Base-by-base conservation (phyloP, 495 filamentous ascomycete genomes). In the Penicillium cataractarum region DNA sequence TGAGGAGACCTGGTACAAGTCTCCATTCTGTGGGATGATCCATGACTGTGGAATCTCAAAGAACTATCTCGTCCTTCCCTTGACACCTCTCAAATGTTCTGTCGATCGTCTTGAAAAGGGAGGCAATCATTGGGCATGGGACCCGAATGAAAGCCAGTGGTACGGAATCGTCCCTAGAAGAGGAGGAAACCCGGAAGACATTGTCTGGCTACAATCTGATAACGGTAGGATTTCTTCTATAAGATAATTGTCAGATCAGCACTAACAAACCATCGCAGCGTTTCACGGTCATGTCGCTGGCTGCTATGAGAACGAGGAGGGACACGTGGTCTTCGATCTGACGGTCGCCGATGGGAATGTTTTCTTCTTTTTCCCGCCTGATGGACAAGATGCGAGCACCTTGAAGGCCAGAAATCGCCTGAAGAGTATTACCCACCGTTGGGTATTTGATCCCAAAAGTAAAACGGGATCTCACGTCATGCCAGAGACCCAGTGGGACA, bases 101-200 rank as follows among this genome's bases (percentile, higher is more conserved):
- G 61, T 79, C n/a, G 80, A 82, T 50, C 72, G 80, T 2, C 71
- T 86, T 63, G 82, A 80, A 74, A 69, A 69, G 13, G 83, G 83
- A 8, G 80, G 78, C 0, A 80, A 84, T 54, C 82, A 86, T 61
- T 86, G 80, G 68, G 78, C 80, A 0, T 86, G 83, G 82, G 80
- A 84, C 37, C 76, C 80, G 0, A 73, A 81, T 2, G 78, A 82
- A 59, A 78, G 80, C 57, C 78, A 81, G 61, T 80, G 77, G 65
- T 82, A 82, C 61, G 82, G 78, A 0, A 56, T 85, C 8, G 73
- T 84, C 0, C 82, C 82, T 6, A 70, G 84, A 17, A 58, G 77
- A 26, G 79, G 79, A 17, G 82, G 71, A 0, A 82, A 79, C 67
- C 74, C 65, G 0, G 80, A 76, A 69, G 83, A 86, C 61, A 79